Evolutionary conservation across 768 basidiomycete species (phyloP).

Genomic region (Rossbeevera mucosa): DNA sequence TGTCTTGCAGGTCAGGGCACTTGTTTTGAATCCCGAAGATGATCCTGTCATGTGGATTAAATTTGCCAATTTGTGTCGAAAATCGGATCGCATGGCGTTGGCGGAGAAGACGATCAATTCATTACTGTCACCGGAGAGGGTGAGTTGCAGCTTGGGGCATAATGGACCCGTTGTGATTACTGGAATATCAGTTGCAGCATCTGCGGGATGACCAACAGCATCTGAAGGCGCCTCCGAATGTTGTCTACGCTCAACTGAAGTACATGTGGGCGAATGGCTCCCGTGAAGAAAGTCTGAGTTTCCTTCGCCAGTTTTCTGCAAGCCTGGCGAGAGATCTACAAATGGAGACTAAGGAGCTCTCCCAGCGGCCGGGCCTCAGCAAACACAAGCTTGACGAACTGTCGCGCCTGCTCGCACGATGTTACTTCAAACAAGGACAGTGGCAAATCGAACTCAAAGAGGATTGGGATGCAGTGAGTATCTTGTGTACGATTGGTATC

Average conservation of each 20-base stretch:
- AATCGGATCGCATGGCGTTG: slow-evolving; percentile 88
- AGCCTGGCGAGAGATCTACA: slow-evolving; percentile 73
- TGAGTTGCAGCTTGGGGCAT: slow-evolving; percentile 26
- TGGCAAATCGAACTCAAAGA: slow-evolving; percentile 85
- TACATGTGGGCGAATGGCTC: slow-evolving; percentile 91
- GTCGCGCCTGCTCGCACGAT: slow-evolving; percentile 87
- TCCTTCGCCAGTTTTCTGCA: slow-evolving; percentile 78
- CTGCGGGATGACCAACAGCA: slow-evolving; percentile 48
- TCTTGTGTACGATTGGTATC: neutral
- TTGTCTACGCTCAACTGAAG: slow-evolving; percentile 94
- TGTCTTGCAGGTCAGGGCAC: slow-evolving; percentile 89
- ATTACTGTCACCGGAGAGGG: slow-evolving; percentile 70
- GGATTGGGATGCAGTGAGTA: slow-evolving; percentile 72
- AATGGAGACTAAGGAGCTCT: slow-evolving; percentile 47
- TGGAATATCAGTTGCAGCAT: slow-evolving; percentile 36
- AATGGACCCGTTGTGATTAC: neutral
- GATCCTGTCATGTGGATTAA: slow-evolving; percentile 99
- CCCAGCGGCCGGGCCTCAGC: slow-evolving; percentile 48
- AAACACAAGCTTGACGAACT: slow-evolving; percentile 64
- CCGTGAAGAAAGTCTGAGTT: slow-evolving; percentile 71
- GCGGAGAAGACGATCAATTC: slow-evolving; percentile 97
- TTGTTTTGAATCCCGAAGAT: slow-evolving; percentile 89
- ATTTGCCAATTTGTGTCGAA: slow-evolving; percentile 95
- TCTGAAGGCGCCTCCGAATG: slow-evolving; percentile 83
- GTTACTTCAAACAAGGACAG: slow-evolving; percentile 93